Evolutionary conservation across 495 filamentous ascomycete species (phyloP).

Genomic region (Aspergillus incahuasiensis): DNA sequence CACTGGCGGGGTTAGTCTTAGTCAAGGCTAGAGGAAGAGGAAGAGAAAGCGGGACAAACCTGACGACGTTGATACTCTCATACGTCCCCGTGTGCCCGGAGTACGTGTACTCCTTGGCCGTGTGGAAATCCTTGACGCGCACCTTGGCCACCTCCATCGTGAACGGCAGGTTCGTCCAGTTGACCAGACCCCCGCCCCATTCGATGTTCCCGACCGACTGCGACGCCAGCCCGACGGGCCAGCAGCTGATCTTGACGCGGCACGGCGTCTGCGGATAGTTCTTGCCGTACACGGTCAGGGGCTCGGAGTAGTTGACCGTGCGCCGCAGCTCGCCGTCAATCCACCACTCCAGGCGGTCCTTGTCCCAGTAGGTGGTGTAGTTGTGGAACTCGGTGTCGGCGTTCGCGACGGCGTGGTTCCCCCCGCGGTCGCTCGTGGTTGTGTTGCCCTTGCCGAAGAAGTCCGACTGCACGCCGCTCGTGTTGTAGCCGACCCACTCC

Average conservation of each 20-base stretch:
- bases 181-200: constrained; percentile 71
- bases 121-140: constrained; percentile 34
- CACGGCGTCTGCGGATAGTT: constrained; percentile 72
- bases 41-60: constrained; percentile 41
- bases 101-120: constrained; percentile 38
- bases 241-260: constrained; percentile 21
- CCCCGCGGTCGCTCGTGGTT: constrained; percentile 58
- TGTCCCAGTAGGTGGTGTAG: constrained; percentile 80
- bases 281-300: constrained; percentile 34
- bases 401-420: constrained; percentile 43
- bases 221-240: constrained; percentile 31
- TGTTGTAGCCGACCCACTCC: constrained; percentile 47
- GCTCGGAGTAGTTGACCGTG: constrained; percentile 46
- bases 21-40: constrained; percentile 38
- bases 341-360: constrained; percentile 65
- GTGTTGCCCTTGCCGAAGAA: constrained; percentile 86
- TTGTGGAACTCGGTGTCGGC: constrained; percentile 63
- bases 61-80: constrained; percentile 39
- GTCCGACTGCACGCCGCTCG: constrained; percentile 66
- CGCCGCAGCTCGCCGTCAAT: constrained; percentile 67
- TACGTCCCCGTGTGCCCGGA: constrained; percentile 30
- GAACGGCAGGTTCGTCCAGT: constrained; percentile 54
- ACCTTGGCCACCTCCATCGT: constrained; percentile 59
- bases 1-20: constrained; percentile 25
- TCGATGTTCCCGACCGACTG: constrained; percentile 49